A percentile compares a stretch with the other conserved stretches of the same genome.
Evolutionary conservation across 1,284 basidiomycete species (phyloP).

Genomic region (Microbotryum saponariae): DNA sequence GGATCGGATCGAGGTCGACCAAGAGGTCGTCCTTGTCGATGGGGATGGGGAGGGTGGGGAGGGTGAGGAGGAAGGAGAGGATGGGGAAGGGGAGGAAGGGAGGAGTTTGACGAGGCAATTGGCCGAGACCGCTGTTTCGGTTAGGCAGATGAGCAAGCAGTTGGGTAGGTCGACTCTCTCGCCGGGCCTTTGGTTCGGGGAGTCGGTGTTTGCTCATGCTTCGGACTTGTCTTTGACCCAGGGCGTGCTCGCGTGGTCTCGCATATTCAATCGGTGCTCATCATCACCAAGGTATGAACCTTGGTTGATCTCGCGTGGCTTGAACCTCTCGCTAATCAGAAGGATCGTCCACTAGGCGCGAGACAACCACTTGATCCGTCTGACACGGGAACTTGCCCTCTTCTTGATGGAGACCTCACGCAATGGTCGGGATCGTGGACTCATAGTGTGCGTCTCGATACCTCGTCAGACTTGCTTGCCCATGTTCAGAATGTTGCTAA

Average conservation of each 20-base stretch:
- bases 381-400: constrained; percentile 89
- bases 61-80: constrained; percentile 51
- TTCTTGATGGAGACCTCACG: constrained; percentile 79
- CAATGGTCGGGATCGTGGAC: constrained; percentile 53
- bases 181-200: too few relatives aligned
- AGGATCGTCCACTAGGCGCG: constrained; percentile 50
- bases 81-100: constrained; percentile 53
- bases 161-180: constrained; percentile 57
- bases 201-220: not conserved
- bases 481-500: too few relatives aligned
- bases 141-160: constrained; percentile 98
- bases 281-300: constrained; percentile 69
- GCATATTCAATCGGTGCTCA: constrained; percentile 84
- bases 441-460: constrained; percentile 58
- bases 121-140: constrained; percentile 92
- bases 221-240: constrained; percentile 40
- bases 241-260: constrained; percentile 86
- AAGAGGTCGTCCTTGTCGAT: not conserved
- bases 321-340: too few relatives aligned
- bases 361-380: constrained; percentile 90
- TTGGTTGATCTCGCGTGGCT: too few relatives aligned
- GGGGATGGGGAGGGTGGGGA: constrained; percentile 15
- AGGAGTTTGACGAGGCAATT: constrained; percentile 70
- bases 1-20: not conserved
- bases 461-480: too few relatives aligned